phyloP scores from a whole-genome alignment of 2,329 filamentous ascomycete genomes.

The Trichoderma sp. region DNA sequence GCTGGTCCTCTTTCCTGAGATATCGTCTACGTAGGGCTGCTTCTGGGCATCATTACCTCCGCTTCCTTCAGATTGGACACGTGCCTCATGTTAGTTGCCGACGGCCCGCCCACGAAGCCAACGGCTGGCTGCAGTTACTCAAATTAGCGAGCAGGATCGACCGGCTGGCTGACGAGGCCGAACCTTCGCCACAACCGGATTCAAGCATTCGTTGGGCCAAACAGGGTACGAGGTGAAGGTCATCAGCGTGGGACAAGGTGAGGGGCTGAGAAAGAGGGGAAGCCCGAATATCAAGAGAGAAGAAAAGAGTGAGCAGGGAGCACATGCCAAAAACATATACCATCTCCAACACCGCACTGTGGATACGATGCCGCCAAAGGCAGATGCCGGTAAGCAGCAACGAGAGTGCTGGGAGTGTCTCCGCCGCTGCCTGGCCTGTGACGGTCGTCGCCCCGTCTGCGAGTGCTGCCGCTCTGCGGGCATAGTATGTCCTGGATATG shows the following conservation, averaged over 20 bases:
- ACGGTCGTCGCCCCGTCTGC: constrained; percentile 42
- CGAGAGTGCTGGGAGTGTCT: constrained; percentile 48
- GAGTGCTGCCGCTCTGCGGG: constrained; percentile 40
- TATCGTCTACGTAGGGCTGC: too few species aligned
- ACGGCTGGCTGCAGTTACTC: too few species aligned
- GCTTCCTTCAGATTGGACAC: too few species aligned
- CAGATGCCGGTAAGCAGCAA: not conserved
- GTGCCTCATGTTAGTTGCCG: too few species aligned
- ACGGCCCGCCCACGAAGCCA: too few species aligned
- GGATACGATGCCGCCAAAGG: not conserved
- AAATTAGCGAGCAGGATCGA: not conserved
- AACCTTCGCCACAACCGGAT: not conserved
- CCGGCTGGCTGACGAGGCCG: not conserved
- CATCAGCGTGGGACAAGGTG: not conserved
- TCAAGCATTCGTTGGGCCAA: not conserved
- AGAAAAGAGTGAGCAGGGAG: too few species aligned
- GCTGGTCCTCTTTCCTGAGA: too few species aligned
- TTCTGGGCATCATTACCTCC: too few species aligned
- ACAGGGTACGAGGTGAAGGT: not conserved
- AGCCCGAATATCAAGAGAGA: too few species aligned
- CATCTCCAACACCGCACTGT: not conserved
- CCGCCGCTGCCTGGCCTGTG: constrained; percentile 45
- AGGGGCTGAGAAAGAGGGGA: not conserved
- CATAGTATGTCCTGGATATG: constrained; percentile 45
- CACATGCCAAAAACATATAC: too few species aligned